Percentiles rank a stretch among this genome's conserved stretches.
Conservation (phyloP, 192 early-diverging fungal genomes). For the Backusella luteola region DNA sequence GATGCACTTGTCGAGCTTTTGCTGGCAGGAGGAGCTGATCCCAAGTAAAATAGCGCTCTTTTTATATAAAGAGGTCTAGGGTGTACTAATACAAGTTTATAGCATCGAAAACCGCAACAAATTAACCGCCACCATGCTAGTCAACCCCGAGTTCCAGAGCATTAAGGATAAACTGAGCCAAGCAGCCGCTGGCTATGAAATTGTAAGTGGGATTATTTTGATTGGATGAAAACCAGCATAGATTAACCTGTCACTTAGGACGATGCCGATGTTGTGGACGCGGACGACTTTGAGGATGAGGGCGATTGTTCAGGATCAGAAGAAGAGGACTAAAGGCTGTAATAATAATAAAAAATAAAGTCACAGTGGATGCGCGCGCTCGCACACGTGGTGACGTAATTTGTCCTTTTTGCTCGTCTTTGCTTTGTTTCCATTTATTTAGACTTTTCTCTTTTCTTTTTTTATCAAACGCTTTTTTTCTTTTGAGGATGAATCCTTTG, state of each 20-base stretch:
- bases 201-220: slow-evolving; percentile 22
- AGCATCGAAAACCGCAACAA: slow-evolving; percentile 36
- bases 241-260: slow-evolving; percentile 17
- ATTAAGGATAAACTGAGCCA: slow-evolving; percentile 22
- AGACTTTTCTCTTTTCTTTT: neutral
- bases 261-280: slow-evolving; percentile 21
- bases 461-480: neutral
- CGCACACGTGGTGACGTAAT: neutral
- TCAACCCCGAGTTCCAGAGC: slow-evolving; percentile 21
- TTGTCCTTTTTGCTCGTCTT: neutral
- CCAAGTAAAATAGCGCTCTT: slow-evolving; percentile 26
- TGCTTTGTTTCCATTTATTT: neutral
- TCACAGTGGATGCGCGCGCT: neutral
- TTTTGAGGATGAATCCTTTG: slow-evolving; percentile 18
- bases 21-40: slow-evolving; percentile 50
- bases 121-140: slow-evolving; percentile 31
- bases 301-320: slow-evolving; percentile 2
- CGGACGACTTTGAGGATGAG: slow-evolving; percentile 22
- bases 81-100: neutral
- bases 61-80: neutral
- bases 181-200: slow-evolving; percentile 14
- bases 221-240: neutral
- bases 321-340: neutral
- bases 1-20: slow-evolving; percentile 62
- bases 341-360: neutral